A percentile compares a stretch with the other conserved stretches of the same genome.
These are phyloP conservation scores for Hura crepitans DNA, from an alignment of 441 rosid species.

Conservation along the genomic window DNA sequence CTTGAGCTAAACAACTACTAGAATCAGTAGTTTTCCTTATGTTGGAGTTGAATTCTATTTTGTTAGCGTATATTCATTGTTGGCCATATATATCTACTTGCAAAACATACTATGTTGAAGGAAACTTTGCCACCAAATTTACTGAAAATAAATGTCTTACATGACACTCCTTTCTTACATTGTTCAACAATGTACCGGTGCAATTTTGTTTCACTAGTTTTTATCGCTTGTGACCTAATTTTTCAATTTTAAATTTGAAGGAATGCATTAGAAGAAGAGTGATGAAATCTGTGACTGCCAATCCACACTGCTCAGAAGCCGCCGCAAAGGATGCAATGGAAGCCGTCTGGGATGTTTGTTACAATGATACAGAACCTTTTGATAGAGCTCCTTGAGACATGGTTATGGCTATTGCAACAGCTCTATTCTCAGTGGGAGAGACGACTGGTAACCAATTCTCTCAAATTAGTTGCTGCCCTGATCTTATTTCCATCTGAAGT, in stretches of 20 bases:
- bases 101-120: neutral
- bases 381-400: slow-evolving; percentile 83
- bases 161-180: too few relatives aligned
- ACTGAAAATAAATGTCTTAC: too few relatives aligned
- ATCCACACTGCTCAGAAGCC: slow-evolving; percentile 75
- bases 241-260: slow-evolving; percentile 35
- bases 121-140: neutral
- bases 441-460: too few relatives aligned
- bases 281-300: slow-evolving; percentile 55
- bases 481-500: too few relatives aligned
- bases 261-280: slow-evolving; percentile 90
- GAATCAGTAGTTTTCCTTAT: neutral
- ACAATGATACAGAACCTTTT: slow-evolving; percentile 87
- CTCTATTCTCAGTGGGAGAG: too few relatives aligned
- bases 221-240: neutral
- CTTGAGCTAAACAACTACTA: neutral
- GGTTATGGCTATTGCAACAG: neutral
- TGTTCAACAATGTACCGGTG: too few relatives aligned
- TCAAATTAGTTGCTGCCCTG: too few relatives aligned
- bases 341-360: slow-evolving; percentile 92
- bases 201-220: neutral
- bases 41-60: neutral
- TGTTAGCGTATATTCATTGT: too few relatives aligned
- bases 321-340: slow-evolving; percentile 88
- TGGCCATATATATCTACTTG: neutral